Percentiles rank a stretch among this genome's conserved stretches.
Conservation (phyloP, 805 yeast genomes). For the Sporopachydermia quercuum region DNA sequence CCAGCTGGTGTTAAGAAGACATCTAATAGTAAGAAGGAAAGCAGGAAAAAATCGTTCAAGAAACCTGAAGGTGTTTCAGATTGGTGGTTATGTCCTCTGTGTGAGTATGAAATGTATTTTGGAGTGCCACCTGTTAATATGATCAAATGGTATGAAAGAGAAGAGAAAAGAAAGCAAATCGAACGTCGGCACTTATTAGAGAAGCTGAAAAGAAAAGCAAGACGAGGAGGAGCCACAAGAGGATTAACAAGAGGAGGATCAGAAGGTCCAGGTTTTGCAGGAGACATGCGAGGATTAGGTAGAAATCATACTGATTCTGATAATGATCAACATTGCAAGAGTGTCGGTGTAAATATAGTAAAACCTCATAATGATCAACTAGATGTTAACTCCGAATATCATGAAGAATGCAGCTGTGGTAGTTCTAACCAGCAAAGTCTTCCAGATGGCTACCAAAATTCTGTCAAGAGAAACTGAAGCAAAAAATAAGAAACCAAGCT, state of each 20-base stretch:
- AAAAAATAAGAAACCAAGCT: no score
- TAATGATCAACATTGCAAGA: no score
- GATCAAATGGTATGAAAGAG: conserved; percentile 33
- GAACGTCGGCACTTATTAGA: neutral
- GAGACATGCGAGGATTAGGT: no score
- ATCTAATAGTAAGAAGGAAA: neutral
- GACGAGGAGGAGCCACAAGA: neutral
- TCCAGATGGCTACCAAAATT: no score
- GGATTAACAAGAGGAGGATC: no score
- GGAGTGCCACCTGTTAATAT: conserved; percentile 35
- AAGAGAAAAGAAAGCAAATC: conserved; percentile 14
- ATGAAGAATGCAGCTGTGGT: no score
- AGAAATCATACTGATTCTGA: no score
- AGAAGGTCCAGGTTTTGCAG: no score
- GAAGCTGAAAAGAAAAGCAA: neutral
- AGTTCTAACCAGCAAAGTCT: no score
- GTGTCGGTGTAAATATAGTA: conserved; percentile 1
- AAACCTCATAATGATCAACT: neutral
- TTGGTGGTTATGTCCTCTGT: conserved; percentile 26
- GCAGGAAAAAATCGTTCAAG: neutral
- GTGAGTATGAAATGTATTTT: conserved; percentile 37
- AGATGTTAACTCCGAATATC: neutral
- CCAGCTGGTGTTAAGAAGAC: no score
- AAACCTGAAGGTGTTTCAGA: neutral
- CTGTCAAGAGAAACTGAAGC: no score